phyloP scores from a whole-genome alignment of 345 rosid species.

The Euphorbia peplus region DNA sequence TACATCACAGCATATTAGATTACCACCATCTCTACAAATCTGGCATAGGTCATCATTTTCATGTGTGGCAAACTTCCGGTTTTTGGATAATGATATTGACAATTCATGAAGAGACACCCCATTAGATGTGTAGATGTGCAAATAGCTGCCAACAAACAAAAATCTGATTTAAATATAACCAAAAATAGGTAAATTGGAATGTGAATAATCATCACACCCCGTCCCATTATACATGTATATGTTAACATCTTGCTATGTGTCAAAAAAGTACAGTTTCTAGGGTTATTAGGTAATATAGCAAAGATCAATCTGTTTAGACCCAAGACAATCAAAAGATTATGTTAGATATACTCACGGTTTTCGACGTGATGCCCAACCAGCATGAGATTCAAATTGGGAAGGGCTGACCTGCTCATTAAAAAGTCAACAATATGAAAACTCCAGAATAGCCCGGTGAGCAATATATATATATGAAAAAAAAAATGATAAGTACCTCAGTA shows the following conservation, averaged over 20 bases:
- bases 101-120: conserved; percentile 98
- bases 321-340: background rate
- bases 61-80: conserved; percentile 62
- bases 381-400: conserved; percentile 93
- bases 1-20: conserved; percentile 89
- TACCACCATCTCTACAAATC: conserved; percentile 94
- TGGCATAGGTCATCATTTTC: conserved; percentile 82
- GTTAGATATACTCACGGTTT: conserved; percentile 68
- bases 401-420: conserved; percentile 71
- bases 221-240: background rate
- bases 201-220: background rate
- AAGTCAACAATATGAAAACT: conserved; percentile 19
- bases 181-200: background rate
- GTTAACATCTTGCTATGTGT: background rate
- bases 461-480: conserved; percentile 14
- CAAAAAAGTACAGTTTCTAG: background rate
- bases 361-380: conserved; percentile 87
- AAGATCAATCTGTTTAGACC: background rate
- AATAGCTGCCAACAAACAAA: conserved; percentile 56
- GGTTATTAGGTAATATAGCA: background rate
- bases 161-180: background rate
- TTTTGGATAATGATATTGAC: conserved; percentile 80
- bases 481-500: conserved; percentile 50
- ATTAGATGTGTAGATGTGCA: conserved; percentile 88
- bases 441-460: conserved; percentile 12